Evolutionary conservation across 371 early-diverging fungal species (phyloP), one percentile per base, ranked within the genome.

Genomic region (Mortierella sp.): DNA sequence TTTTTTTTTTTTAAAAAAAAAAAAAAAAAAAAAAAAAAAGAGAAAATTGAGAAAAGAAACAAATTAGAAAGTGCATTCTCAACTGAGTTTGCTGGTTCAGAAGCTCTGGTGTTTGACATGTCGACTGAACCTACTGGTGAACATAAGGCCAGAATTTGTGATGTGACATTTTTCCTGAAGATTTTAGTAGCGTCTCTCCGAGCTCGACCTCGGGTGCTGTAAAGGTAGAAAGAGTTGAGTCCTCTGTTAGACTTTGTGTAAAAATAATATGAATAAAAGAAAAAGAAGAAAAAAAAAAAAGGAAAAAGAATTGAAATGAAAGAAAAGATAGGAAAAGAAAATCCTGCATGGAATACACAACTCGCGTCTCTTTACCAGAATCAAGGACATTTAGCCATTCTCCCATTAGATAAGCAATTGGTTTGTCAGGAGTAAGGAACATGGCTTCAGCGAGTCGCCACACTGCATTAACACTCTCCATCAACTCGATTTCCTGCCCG

Each of bases 91-190:
- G 23, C 62, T 26, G 2, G 19, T 43, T 25, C 45, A 7, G 37
- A 9, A 37, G 9, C 9, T 37, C 37, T 37, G 5, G 9, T 5
- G 37, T 37, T 37, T 3, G 37, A 5, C 3, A 5, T 37, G 37
- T 3, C 9, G 37, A 9, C 9, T 37, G 37, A 3, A 37, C 73
- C 26, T 72, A 79, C 79, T 63, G 62, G 46, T 62, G 51, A 37
- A 79, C 65, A 56, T 69, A 79, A 0, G 79, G 63, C 79, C 79
- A 79, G 48, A 79, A 79, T 18, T 70, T 55, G 14, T 72, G 66
- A n/a, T 79, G 56, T 14, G 48, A 50, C 21, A 76, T 44, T 21
- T 53, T 70, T 12, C 58, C 61, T 2, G 46, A 0, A 6, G 61
- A 53, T 26, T 14, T 50, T 5, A 74, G 75, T 43, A 74, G 47